Evolutionary conservation across 305 asterid species (phyloP).

Genomic region (Fraxinus nigra): DNA sequence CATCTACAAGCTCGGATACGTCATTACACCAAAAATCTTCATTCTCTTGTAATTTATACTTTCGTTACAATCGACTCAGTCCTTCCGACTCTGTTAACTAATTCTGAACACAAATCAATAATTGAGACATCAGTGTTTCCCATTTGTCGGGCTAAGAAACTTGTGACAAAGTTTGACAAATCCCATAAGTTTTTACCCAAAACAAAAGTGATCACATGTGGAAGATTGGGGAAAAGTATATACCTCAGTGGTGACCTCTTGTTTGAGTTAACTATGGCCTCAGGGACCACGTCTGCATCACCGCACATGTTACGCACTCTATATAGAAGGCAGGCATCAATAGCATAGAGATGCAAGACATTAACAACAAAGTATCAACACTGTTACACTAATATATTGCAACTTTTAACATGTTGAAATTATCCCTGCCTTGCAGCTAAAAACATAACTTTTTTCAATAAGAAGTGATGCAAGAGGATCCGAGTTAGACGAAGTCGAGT

Average conservation of each 20-base stretch:
- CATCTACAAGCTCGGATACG: not conserved
- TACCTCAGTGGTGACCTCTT: not conserved
- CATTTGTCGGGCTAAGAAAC: not conserved
- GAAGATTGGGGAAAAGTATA: not conserved
- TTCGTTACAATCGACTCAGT: not conserved
- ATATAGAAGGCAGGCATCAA: not conserved
- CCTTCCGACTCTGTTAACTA: not conserved
- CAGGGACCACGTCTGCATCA: not conserved
- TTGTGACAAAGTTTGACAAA: not conserved
- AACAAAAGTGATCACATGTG: too few species aligned
- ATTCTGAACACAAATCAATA: not conserved
- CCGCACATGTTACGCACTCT: not conserved
- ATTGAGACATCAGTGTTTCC: not conserved
- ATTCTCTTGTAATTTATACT: not conserved
- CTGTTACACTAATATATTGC: too few species aligned
- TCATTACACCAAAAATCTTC: not conserved
- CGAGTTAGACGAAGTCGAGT: too few species aligned
- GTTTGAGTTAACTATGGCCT: not conserved
- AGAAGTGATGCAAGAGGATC: too few species aligned
- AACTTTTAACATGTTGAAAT: too few species aligned
- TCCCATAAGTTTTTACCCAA: not conserved
- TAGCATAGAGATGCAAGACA: too few species aligned
- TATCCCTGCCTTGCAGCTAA: too few species aligned
- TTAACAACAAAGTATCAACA: too few species aligned
- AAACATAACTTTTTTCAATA: too few species aligned